These are phyloP conservation scores for Cyclotella atomus DNA, from an alignment of 108 stramenopile species.

Conservation along the genomic window DNA sequence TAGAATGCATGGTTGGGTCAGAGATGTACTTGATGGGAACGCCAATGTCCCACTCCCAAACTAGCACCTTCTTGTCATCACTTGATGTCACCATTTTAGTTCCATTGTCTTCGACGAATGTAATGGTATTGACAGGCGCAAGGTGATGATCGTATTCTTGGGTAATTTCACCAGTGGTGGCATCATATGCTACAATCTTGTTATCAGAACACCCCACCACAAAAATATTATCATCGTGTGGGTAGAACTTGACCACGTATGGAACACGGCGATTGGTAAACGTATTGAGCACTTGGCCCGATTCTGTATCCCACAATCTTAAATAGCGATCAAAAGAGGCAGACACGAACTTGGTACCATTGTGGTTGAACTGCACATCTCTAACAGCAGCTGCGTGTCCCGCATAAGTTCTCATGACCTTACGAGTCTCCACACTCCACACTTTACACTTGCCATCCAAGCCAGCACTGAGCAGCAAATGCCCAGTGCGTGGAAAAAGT, in stretches of 20 bases:
- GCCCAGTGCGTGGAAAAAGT: constrained; percentile 96
- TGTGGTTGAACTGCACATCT: constrained; percentile 91
- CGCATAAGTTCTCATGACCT: constrained; percentile 89
- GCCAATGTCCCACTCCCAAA: constrained; percentile 99
- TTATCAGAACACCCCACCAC: constrained; percentile 97
- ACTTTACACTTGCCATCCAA: constrained; percentile 95
- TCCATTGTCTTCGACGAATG: constrained; percentile 93
- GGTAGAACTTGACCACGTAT: constrained; percentile 93
- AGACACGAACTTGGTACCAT: constrained; percentile 88
- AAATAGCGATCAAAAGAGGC: constrained; percentile 93
- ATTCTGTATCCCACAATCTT: constrained; percentile 97
- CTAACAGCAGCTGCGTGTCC: constrained; percentile 96
- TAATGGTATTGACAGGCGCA: constrained; percentile 95
- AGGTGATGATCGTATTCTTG: constrained; percentile 99
- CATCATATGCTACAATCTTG: constrained; percentile 92
- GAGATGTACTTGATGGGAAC: constrained; percentile 99
- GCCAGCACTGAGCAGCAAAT: constrained; percentile 94
- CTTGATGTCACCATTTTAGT: constrained; percentile 92
- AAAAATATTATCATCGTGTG: constrained; percentile 94
- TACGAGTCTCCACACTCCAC: constrained; percentile 76
- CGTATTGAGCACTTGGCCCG: constrained; percentile 87
- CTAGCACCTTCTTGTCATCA: constrained; percentile 98
- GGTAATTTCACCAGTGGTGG: constrained; percentile 90
- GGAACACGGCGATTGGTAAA: constrained; percentile 95
- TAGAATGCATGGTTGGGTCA: constrained; percentile 99